Percentiles rank a stretch among this genome's conserved stretches.
Conservation (phyloP, 768 basidiomycete species). For the Dioszegia hungarica region DNA sequence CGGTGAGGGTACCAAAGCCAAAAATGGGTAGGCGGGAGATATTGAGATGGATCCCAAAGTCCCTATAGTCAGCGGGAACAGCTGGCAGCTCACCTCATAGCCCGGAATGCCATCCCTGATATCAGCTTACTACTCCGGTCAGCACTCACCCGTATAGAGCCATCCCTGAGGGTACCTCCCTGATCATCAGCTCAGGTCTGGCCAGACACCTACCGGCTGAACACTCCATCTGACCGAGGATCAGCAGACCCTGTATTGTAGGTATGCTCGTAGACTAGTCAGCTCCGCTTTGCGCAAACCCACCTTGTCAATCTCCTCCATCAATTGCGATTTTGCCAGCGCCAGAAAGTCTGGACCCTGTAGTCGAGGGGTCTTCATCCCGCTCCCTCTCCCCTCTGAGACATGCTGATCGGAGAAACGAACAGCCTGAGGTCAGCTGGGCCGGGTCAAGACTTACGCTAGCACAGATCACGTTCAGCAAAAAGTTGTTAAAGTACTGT, state of each 20-base stretch:
- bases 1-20: slow-evolving; percentile 21
- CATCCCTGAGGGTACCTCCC: slow-evolving; percentile 21
- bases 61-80: slow-evolving; percentile 3
- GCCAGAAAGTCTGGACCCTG: slow-evolving; percentile 13
- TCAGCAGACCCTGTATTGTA: slow-evolving; percentile 20
- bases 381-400: not conserved
- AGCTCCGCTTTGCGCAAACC: not conserved
- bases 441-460: slow-evolving; percentile 1
- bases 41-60: slow-evolving; percentile 24
- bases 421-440: slow-evolving; percentile 6
- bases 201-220: no score
- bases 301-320: slow-evolving; percentile 23
- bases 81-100: slow-evolving; percentile 14
- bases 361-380: not conserved
- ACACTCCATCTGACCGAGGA: slow-evolving; percentile 21
- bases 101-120: slow-evolving; percentile 19
- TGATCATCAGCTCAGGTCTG: no score
- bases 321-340: slow-evolving; percentile 13
- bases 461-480: slow-evolving; percentile 23
- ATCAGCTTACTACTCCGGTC: slow-evolving; percentile 11
- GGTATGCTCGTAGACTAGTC: slow-evolving; percentile 18
- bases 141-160: slow-evolving; percentile 23
- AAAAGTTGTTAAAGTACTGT: slow-evolving; percentile 21
- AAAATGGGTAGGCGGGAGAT: slow-evolving; percentile 20
- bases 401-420: slow-evolving; percentile 13